phyloP scores from a whole-genome alignment of 352 stramenopile species.

The Achlya hypogyna region DNA sequence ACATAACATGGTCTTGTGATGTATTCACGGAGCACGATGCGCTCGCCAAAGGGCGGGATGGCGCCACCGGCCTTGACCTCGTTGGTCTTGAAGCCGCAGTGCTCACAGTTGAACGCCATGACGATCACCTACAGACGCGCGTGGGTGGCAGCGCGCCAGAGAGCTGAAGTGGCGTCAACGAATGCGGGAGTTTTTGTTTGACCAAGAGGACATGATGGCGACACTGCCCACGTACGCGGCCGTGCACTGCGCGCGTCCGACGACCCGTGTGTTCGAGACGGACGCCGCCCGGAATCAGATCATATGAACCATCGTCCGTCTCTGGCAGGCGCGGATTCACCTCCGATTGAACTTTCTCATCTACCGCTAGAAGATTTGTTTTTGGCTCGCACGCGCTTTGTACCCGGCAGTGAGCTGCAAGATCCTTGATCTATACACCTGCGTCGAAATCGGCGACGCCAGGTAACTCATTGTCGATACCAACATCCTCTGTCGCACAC shows the following conservation, averaged over 20 bases:
- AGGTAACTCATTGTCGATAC: slow-evolving; percentile 60
- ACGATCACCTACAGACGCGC: slow-evolving; percentile 91
- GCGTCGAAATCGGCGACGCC: slow-evolving; percentile 46
- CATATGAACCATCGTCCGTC: slow-evolving; percentile 52
- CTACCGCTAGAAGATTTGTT: slow-evolving; percentile 65
- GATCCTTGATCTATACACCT: slow-evolving; percentile 60
- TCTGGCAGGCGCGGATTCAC: slow-evolving; percentile 58
- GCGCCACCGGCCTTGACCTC: slow-evolving; percentile 87
- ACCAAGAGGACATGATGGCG: background rate
- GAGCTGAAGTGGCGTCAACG: background rate
- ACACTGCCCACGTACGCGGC: background rate
- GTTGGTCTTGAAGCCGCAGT: slow-evolving; percentile 88
- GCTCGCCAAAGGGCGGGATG: slow-evolving; percentile 75
- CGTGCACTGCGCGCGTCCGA: slow-evolving; percentile 33
- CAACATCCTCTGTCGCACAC: slow-evolving; percentile 45
- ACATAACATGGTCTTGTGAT: too few species aligned
- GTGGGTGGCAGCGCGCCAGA: background rate
- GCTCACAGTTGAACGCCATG: slow-evolving; percentile 86
- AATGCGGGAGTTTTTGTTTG: background rate
- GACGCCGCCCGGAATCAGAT: slow-evolving; percentile 44
- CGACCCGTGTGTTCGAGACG: slow-evolving; percentile 36
- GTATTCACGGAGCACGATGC: slow-evolving; percentile 59
- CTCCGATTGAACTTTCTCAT: slow-evolving; percentile 60
- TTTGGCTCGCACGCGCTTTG: slow-evolving; percentile 61
- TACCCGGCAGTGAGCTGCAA: slow-evolving; percentile 66